Conservation (phyloP, 2,329 filamentous ascomycete genomes). For the Neonectria hederae region DNA sequence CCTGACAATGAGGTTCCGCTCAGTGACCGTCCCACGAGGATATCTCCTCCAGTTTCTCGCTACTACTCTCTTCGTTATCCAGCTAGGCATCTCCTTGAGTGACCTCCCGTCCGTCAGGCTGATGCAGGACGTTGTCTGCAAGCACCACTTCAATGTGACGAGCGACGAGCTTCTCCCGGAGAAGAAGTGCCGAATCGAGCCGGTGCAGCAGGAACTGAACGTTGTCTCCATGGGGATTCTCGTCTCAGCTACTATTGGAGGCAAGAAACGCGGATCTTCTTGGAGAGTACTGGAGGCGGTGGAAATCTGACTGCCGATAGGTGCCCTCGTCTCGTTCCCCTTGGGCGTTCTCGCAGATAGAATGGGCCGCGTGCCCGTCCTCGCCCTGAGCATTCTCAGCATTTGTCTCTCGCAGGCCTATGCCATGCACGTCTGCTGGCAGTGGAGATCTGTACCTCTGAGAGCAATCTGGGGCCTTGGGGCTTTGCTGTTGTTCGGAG, state of each 20-base stretch:
- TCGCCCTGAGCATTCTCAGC: conserved; percentile 36
- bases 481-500: conserved; percentile 36
- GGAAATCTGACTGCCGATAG: conserved; percentile 24
- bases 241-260: conserved; percentile 32
- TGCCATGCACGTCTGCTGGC: conserved; percentile 32
- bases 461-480: conserved; percentile 40
- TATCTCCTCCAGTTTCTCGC: conserved; percentile 37
- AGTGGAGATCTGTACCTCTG: conserved; percentile 32
- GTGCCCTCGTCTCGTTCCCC: conserved; percentile 34
- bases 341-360: conserved; percentile 38
- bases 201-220: conserved; percentile 38
- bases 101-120: conserved; percentile 35
- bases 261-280: conserved; percentile 10
- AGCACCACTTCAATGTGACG: conserved; percentile 12
- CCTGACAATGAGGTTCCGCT: conserved; percentile 20
- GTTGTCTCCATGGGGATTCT: conserved; percentile 32
- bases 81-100: conserved; percentile 38
- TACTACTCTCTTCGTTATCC: conserved; percentile 36
- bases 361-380: conserved; percentile 39
- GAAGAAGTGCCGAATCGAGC: conserved; percentile 28
- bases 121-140: conserved; percentile 41
- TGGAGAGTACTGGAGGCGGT: background rate
- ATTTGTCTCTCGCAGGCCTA: conserved; percentile 38
- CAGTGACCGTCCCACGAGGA: conserved; percentile 23
- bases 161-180: conserved; percentile 27